Evolutionary conservation across 2,329 filamentous ascomycete species (phyloP).

Genomic region (Colletotrichum sp.): DNA sequence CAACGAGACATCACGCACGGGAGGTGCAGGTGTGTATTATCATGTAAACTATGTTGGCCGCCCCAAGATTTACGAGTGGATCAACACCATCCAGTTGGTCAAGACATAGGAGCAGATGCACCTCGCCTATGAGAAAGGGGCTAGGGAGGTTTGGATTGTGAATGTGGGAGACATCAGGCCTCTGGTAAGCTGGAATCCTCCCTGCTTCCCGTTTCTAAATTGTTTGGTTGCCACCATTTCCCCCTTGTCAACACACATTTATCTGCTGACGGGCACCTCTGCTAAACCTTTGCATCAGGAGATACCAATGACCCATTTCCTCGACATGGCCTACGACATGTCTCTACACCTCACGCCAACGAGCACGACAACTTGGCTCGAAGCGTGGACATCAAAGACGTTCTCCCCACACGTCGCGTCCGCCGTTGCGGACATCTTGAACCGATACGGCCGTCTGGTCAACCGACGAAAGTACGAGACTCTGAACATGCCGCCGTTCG

Average conservation of each 20-base stretch:
- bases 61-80: constrained; percentile 64
- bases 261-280: not conserved
- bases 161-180: constrained; percentile 70
- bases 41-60: constrained; percentile 60
- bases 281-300: constrained; percentile 25
- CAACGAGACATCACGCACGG: constrained; percentile 55
- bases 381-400: constrained; percentile 44
- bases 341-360: constrained; percentile 29
- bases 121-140: constrained; percentile 59
- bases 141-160: constrained; percentile 63
- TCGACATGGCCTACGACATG: constrained; percentile 60
- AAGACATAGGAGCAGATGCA: constrained; percentile 71
- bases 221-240: fast-evolving
- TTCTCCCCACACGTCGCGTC: constrained; percentile 49
- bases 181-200: constrained; percentile 24
- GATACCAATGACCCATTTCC: constrained; percentile 55
- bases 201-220: fast-evolving
- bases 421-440: not conserved
- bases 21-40: constrained; percentile 65
- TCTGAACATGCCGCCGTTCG: not conserved
- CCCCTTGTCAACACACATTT: not conserved
- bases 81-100: constrained; percentile 69
- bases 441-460: not conserved
- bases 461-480: not conserved
- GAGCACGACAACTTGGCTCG: constrained; percentile 49